Base-by-base conservation (phyloP, 1,139 yeast genomes). In the Candida tropicalis region DNA sequence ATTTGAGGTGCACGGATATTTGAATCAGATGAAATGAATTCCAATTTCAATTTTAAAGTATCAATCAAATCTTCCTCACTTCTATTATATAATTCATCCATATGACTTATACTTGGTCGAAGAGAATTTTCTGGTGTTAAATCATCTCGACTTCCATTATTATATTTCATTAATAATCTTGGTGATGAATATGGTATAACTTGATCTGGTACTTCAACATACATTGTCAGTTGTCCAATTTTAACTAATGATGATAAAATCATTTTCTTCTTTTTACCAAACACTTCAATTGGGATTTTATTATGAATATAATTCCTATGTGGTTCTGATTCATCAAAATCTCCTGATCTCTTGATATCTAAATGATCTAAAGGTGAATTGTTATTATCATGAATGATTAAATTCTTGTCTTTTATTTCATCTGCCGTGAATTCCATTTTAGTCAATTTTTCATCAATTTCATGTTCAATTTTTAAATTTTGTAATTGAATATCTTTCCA, bases 161-260 rank as follows among this genome's bases (percentile, higher is more conserved):
- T 73, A 47, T 71, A 71, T 47, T 62, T 70, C 59, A 60, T 64
- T 9, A 73, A 54, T 34, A 73, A 56, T 43, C 63, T 62, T 1
- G 79, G 75, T 1, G 75, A 63, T 5, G 67, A 55, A 49, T 71
- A 73, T 0, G 70, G 65, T n/a, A 73, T 52, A 5, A 66, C 60
- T 39, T 60, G 62, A 37, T 53, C 53, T 0, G 78, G 78, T 0
- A 72, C 66, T 35, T 52, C 51, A 7, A 62, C 73, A 41, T 58
- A 64, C 22, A 73, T 44, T 35, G 52, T 56, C 70, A 68, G 68
- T 10, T 54, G 54, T 1, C 79, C 79, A 16, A 71, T 55, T 40
- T 65, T 63, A 6, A 63, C 60, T 7, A 62, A 46, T 1, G 73
- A 61, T 28, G 75, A 63, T 35, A 73, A 53, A 34, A 73, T 58